Base-by-base conservation (phyloP, 345 rosid species). In the Capsella bursapastoris region DNA sequence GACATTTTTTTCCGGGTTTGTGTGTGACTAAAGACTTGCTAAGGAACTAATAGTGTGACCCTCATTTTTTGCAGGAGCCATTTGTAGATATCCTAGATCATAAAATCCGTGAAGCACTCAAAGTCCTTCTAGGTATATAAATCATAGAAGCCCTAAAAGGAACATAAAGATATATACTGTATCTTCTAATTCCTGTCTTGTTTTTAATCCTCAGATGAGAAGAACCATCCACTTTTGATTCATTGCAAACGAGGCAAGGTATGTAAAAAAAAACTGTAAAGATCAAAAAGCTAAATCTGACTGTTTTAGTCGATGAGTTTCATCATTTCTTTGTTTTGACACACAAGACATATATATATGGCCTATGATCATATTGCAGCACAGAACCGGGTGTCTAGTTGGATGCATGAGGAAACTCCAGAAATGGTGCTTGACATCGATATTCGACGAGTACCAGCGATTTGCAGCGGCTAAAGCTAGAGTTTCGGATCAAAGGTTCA, bases 241-340 rank as follows among this genome's bases (percentile, higher is more conserved):
- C 98, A 94, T 64, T 94, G 97, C 71, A 94, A 94, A 38, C 78
- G 97, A 45, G 98, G 98, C 73, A 94, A 94, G 97, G 98, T 91
- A 82, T 52, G 82, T 76, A 31, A 45, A 31, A 31, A 45, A 31
- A 45, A 18, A 15, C 1, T 29, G 15, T 28, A 8, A 40, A 13
- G 32, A 57, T 25, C 13, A 7, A 55, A 63, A 70, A 31, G 12
- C 11, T 1, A 14, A 28, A 16, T 53, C 49, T 22, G 25, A 22
- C 25, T 22, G 3, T 38, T 22, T 57, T 12, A 32, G 41, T 38
- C 12, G 11, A 53, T 12, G 22, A 41, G 32, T 22, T 43, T 75
- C 18, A 18, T 67, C 31, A 22, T 47, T 27, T 22, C 25, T 55
- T 56, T 45, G n/a, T 44, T 29, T 48, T 9, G 11, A 49, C 37